A percentile compares a stretch with the other conserved stretches of the same genome.
phyloP scores from a whole-genome alignment of 2,329 filamentous ascomycete genomes.

The Talaromyces amestolkiae region DNA sequence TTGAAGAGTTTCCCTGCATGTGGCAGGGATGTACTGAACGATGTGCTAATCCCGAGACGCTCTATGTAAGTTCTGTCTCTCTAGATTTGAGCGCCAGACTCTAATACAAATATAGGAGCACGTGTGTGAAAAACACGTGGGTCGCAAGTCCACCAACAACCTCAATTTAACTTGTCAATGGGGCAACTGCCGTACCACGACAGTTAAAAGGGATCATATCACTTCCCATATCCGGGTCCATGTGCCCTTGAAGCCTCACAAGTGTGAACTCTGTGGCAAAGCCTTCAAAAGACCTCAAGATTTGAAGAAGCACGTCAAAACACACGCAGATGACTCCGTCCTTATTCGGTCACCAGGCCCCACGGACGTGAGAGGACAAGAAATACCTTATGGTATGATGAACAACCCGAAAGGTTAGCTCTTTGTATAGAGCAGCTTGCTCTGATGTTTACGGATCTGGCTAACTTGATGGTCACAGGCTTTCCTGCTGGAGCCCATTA shows the following conservation, averaged over 20 bases:
- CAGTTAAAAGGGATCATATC: constrained; percentile 98
- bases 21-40: constrained; percentile 64
- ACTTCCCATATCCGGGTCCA: constrained; percentile 98
- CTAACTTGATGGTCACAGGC: constrained; percentile 24
- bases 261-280: constrained; percentile 98
- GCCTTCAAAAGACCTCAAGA: constrained; percentile 99
- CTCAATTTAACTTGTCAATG: constrained; percentile 95
- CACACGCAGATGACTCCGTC: constrained; percentile 92
- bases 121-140: constrained; percentile 96
- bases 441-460: not conserved
- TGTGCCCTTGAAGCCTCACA: constrained; percentile 98
- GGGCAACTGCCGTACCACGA: constrained; percentile 93
- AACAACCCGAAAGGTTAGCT: constrained; percentile 38
- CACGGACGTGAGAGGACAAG: constrained; percentile 50
- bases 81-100: not conserved
- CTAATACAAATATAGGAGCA: constrained; percentile 66
- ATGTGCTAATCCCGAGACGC: constrained; percentile 56
- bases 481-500: constrained; percentile 53
- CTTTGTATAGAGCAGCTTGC: not conserved
- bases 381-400: constrained; percentile 39
- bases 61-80: constrained; percentile 54
- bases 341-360: constrained; percentile 60
- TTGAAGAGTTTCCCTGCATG: constrained; percentile 53
- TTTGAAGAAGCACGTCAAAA: constrained; percentile 99
- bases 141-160: constrained; percentile 98